Evolutionary conservation across 2,329 filamentous ascomycete species (phyloP).

Genomic region (Waltergamsia citrina): DNA sequence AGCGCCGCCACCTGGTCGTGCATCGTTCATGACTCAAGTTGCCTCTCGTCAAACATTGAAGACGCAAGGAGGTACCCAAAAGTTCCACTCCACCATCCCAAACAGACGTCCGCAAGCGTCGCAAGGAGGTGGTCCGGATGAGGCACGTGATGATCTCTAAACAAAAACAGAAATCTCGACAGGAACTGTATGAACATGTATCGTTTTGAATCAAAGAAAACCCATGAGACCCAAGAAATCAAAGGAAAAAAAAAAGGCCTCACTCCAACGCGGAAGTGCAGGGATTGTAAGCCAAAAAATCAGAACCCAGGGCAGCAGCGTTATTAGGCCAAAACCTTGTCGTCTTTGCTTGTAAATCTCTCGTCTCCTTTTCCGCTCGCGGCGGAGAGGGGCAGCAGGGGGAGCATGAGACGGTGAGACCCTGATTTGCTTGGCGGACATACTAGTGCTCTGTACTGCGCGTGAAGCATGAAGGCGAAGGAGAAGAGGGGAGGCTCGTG

Average conservation of each 20-base stretch:
- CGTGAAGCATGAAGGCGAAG: too few species aligned
- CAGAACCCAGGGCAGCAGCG: too few species aligned
- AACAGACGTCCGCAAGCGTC: too few species aligned
- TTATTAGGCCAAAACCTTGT: too few species aligned
- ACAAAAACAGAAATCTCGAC: neutral
- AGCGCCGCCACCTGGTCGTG: neutral
- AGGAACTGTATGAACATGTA: neutral
- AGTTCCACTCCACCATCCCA: neutral
- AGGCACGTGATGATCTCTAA: neutral
- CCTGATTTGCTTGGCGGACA: too few species aligned
- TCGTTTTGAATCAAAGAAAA: neutral
- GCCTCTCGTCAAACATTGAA: slow-evolving; percentile 4
- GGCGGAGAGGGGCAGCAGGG: too few species aligned
- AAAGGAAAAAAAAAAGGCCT: neutral
- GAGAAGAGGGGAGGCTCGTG: neutral
- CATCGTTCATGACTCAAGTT: slow-evolving; percentile 1
- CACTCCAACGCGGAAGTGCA: too few species aligned
- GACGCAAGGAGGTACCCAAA: slow-evolving; percentile 3
- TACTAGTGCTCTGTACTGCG: too few species aligned
- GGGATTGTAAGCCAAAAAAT: too few species aligned
- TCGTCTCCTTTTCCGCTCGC: too few species aligned
- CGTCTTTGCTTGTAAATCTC: too few species aligned
- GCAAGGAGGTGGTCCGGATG: neutral
- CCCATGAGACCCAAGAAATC: neutral
- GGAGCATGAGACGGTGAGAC: too few species aligned